These are phyloP conservation scores for Selaginella moellendorffii DNA, from an alignment of 75 land plant genomes.

Conservation along the genomic window DNA sequence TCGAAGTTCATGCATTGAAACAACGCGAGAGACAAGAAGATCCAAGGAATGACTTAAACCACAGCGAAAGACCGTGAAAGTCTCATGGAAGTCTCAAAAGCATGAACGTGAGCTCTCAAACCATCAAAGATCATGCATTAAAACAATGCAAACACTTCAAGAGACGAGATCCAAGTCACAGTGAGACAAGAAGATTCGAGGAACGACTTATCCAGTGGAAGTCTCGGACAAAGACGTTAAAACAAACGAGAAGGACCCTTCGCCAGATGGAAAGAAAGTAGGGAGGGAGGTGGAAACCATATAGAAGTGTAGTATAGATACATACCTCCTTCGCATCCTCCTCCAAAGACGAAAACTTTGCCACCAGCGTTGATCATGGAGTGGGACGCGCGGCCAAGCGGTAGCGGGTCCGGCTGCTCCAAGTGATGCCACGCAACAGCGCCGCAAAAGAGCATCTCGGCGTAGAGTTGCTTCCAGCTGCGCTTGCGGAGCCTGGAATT, in stretches of 20 bases:
- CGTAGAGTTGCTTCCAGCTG: slow-evolving; percentile 48
- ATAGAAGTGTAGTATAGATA: neutral
- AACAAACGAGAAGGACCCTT: too few species aligned
- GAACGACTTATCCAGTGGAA: too few species aligned
- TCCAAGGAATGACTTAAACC: neutral
- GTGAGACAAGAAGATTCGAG: too few species aligned
- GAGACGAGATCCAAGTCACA: too few species aligned
- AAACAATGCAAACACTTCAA: too few species aligned
- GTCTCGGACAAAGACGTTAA: too few species aligned
- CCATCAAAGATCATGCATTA: too few species aligned
- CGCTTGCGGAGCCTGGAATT: slow-evolving; percentile 2
- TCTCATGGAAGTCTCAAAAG: neutral
- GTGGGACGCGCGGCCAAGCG: slow-evolving; percentile 72
- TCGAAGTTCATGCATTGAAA: neutral
- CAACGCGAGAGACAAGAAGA: neutral
- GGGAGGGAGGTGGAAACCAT: neutral
- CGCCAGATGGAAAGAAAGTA: neutral
- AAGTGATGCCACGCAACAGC: slow-evolving; percentile 38
- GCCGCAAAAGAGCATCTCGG: slow-evolving; percentile 31
- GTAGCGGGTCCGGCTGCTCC: slow-evolving; percentile 27
- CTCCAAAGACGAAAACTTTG: slow-evolving; percentile 68
- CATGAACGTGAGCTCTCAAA: neutral
- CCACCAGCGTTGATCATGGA: slow-evolving; percentile 51
- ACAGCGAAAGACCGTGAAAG: neutral
- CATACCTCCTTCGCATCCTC: slow-evolving; percentile 90